Evolutionary conservation across 257 asterid species (phyloP).

Genomic region (Jaltomata sinuosa): DNA sequence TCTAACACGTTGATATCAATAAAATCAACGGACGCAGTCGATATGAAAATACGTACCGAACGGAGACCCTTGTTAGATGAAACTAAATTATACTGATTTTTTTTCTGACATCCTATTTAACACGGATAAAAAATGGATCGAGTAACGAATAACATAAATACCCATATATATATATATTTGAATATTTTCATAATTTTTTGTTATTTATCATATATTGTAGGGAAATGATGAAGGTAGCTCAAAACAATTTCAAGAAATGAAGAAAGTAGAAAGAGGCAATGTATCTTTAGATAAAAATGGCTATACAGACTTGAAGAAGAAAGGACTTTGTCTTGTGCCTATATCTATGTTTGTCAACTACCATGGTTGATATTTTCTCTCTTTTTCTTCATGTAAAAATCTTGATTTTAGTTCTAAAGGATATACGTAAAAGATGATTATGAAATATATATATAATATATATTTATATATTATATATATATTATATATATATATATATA

Average conservation of each 20-base stretch:
- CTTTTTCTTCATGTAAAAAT: not conserved
- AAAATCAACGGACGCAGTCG: no score
- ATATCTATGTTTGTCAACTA: conserved; percentile 33
- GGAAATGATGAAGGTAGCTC: conserved; percentile 9
- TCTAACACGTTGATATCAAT: no score
- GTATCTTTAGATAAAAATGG: conserved; percentile 14
- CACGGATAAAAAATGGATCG: not conserved
- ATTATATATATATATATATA: no score
- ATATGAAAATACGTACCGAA: no score
- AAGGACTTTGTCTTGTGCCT: conserved; percentile 53
- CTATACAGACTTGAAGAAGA: conserved; percentile 30
- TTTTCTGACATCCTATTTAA: not conserved
- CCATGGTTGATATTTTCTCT: conserved; percentile 9
- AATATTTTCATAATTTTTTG: not conserved
- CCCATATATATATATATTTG: not conserved
- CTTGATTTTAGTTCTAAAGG: not conserved
- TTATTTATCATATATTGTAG: conserved; percentile 14
- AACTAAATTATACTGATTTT: not conserved
- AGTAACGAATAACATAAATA: not conserved
- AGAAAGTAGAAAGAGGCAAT: conserved; percentile 9
- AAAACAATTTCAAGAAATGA: conserved; percentile 3
- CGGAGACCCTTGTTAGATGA: no score
- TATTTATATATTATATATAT: no score
- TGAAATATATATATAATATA: no score
- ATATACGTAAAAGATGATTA: not conserved